A percentile compares a stretch with the other conserved stretches of the same genome.
These are phyloP conservation scores for Nannizziopsis barbatae DNA, from an alignment of 2,329 filamentous ascomycete genomes.

Conservation along the genomic window DNA sequence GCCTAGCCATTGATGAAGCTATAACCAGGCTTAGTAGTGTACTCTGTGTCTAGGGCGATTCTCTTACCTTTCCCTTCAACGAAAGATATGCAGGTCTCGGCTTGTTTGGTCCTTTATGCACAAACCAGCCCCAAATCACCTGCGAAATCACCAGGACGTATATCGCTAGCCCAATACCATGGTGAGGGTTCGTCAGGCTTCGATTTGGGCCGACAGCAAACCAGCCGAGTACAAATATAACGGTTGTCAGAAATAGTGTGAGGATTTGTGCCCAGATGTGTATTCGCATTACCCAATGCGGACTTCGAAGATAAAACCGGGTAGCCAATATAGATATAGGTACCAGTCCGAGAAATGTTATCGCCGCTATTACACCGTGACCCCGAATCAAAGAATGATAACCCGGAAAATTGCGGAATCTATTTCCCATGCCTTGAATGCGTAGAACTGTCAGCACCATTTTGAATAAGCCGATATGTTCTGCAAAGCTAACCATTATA, in stretches of 20 bases:
- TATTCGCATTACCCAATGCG: constrained; percentile 45
- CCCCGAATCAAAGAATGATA: constrained; percentile 50
- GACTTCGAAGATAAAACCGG: constrained; percentile 48
- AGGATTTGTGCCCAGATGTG: constrained; percentile 55
- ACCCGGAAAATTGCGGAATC: constrained; percentile 48
- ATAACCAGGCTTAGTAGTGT: constrained; percentile 27
- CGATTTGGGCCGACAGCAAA: constrained; percentile 52
- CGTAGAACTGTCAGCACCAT: background rate
- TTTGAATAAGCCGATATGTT: background rate
- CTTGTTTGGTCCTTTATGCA: constrained; percentile 44
- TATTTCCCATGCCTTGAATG: constrained; percentile 53
- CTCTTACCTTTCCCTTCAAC: constrained; percentile 46
- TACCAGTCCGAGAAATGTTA: constrained; percentile 51
- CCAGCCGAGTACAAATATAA: constrained; percentile 51
- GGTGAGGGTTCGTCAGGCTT: constrained; percentile 54
- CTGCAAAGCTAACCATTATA: constrained; percentile 48
- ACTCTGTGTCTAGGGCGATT: background rate
- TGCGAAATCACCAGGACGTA: constrained; percentile 51
- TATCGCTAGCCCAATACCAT: constrained; percentile 54
- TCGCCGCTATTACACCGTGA: constrained; percentile 50
- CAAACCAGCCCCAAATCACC: constrained; percentile 46
- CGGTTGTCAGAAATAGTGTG: constrained; percentile 50
- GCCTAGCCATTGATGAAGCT: constrained; percentile 83
- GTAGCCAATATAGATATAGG: constrained; percentile 50
- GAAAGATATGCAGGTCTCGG: constrained; percentile 45